Percentiles rank a stretch among this genome's conserved stretches.
phyloP scores from a whole-genome alignment of 805 yeast species.

The Ogataea angusta region DNA sequence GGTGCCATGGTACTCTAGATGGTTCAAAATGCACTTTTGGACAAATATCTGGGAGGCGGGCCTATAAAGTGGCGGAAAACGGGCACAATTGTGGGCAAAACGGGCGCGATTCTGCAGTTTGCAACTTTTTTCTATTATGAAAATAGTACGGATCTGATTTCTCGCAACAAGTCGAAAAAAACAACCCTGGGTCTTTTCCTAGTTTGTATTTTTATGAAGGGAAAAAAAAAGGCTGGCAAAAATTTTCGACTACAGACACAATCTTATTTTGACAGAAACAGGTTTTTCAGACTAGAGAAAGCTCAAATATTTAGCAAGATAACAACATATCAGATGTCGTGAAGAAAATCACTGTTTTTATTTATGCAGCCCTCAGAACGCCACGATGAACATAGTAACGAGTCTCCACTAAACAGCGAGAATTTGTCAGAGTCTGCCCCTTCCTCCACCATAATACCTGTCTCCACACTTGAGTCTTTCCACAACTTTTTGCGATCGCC shows the following conservation, averaged over 20 bases:
- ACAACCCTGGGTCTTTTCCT: conserved; percentile 4
- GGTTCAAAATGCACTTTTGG: conserved; percentile 2
- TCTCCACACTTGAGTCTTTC: conserved; percentile 32
- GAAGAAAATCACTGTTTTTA: not conserved
- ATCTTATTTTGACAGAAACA: conserved; percentile 9
- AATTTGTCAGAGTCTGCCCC: not conserved
- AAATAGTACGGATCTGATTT: conserved; percentile 5
- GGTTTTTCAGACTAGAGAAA: not conserved
- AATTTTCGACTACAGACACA: conserved; percentile 10
- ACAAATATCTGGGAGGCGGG: not conserved
- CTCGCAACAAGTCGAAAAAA: conserved; percentile 8
- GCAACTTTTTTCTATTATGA: conserved; percentile 1
- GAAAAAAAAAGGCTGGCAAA: conserved; percentile 6
- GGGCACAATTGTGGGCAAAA: conserved; percentile 1
- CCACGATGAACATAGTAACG: conserved; percentile 1
- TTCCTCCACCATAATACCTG: not conserved
- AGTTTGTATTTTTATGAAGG: conserved; percentile 5
- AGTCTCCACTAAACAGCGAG: not conserved
- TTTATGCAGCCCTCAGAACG: not conserved
- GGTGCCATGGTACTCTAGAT: conserved; percentile 9
- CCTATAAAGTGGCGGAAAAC: conserved; percentile 1
- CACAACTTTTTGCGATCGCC: conserved; percentile 38
- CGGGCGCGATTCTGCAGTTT: conserved; percentile 1
- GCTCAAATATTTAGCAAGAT: not conserved
- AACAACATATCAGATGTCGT: not conserved